These are phyloP conservation scores for Colletotrichum sublineola DNA, from an alignment of 2,329 filamentous ascomycete genomes.

Conservation along the genomic window DNA sequence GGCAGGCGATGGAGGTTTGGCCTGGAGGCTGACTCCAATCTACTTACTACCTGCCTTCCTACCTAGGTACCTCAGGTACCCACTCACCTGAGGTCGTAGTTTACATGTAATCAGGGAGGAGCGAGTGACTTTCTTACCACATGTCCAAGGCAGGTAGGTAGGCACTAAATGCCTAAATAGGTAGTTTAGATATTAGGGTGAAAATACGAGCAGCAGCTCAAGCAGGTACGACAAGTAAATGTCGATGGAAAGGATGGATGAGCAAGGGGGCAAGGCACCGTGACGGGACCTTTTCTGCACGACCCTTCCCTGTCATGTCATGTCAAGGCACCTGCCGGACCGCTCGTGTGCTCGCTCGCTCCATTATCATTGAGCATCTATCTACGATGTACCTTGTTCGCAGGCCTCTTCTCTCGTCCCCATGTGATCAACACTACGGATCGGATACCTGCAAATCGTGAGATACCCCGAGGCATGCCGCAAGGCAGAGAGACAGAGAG, in stretches of 20 bases:
- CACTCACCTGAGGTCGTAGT: background rate
- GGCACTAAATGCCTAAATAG: too few relatives aligned
- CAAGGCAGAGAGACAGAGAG: slow-evolving; percentile 7
- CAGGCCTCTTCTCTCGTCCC: slow-evolving; percentile 9
- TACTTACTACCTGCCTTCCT: background rate
- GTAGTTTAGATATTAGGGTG: too few relatives aligned
- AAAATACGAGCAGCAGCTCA: background rate
- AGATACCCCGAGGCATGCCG: slow-evolving; percentile 18
- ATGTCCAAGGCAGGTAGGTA: background rate
- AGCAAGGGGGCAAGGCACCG: background rate
- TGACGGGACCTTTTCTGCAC: background rate
- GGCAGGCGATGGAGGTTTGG: background rate
- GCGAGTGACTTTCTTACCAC: slow-evolving; percentile 4
- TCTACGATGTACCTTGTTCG: slow-evolving; percentile 9
- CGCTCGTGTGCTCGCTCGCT: background rate
- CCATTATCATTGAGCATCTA: slow-evolving; percentile 1
- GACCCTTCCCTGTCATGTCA: slow-evolving; percentile 18
- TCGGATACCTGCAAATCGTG: background rate
- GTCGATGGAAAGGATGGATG: background rate
- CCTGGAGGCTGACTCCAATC: background rate
- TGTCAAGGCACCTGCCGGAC: slow-evolving; percentile 14
- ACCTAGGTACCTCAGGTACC: background rate
- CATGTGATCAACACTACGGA: slow-evolving; percentile 5
- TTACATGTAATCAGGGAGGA: background rate
- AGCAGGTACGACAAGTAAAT: background rate